These are phyloP conservation scores for Candida labiduridarum DNA, from an alignment of 1,139 yeast genomes.

Conservation along the genomic window DNA sequence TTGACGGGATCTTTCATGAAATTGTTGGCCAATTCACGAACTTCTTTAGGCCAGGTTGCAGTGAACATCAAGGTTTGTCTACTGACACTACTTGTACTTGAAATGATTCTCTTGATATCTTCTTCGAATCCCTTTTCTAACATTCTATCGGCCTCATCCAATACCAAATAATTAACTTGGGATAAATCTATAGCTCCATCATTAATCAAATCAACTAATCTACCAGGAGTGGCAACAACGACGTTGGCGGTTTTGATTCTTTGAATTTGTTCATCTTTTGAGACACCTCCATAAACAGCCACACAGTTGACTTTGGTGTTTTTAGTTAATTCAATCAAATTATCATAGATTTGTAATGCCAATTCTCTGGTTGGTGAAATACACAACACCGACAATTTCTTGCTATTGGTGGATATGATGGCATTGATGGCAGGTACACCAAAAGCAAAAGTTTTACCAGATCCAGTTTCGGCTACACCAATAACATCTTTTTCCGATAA, in stretches of 20 bases:
- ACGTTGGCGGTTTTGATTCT: slow-evolving; percentile 60
- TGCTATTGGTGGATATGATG: slow-evolving; percentile 41
- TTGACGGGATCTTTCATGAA: slow-evolving; percentile 85
- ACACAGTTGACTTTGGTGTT: slow-evolving; percentile 69
- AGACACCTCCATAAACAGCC: slow-evolving; percentile 96
- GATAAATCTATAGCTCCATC: slow-evolving; percentile 82
- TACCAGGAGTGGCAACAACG: slow-evolving; percentile 97
- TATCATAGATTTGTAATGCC: slow-evolving; percentile 91
- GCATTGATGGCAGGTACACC: slow-evolving; percentile 96
- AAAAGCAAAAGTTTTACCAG: slow-evolving; percentile 96
- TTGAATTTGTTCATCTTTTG: slow-evolving; percentile 86
- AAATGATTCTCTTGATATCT: slow-evolving; percentile 83
- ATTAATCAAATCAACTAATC: slow-evolving; percentile 85
- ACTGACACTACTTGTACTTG: slow-evolving; percentile 43
- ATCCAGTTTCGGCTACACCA: slow-evolving; percentile 98
- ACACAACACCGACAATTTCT: slow-evolving; percentile 68
- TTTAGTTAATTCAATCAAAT: slow-evolving; percentile 67
- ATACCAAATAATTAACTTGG: slow-evolving; percentile 72
- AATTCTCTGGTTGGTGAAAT: slow-evolving; percentile 97
- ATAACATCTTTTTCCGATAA: slow-evolving; percentile 81
- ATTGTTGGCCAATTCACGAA: slow-evolving; percentile 85
- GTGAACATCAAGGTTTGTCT: slow-evolving; percentile 91
- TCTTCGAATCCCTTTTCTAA: slow-evolving; percentile 94
- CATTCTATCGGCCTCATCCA: slow-evolving; percentile 99
- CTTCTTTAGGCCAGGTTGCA: slow-evolving; percentile 91